phyloP scores from a whole-genome alignment of 208 protist genomes.

The Crithidia thermophila region DNA sequence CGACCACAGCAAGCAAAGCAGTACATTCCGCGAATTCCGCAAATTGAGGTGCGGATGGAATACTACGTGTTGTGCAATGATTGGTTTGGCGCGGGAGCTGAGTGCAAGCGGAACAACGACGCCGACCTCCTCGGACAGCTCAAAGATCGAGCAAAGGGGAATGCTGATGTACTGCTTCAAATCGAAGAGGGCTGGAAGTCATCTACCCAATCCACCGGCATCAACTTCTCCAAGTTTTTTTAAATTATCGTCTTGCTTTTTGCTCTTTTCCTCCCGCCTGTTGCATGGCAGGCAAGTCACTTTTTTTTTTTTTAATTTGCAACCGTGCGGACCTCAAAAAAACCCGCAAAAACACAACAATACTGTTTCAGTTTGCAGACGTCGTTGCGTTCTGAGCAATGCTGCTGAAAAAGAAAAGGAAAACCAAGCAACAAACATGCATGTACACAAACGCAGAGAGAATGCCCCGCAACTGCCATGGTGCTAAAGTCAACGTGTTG shows the following conservation, averaged over 20 bases:
- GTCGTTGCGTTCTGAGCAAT: no score
- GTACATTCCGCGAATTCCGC: constrained; percentile 66
- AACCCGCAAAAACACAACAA: no score
- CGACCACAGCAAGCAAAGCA: constrained; percentile 67
- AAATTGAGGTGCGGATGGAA: constrained; percentile 78
- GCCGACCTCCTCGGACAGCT: constrained; percentile 63
- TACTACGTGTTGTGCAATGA: constrained; percentile 83
- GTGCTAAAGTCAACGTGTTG: no score
- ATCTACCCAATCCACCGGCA: constrained; percentile 38
- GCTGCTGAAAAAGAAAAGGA: no score
- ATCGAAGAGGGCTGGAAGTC: constrained; percentile 82
- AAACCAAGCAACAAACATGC: no score
- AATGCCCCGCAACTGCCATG: no score
- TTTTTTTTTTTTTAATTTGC: no score
- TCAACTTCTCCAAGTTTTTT: constrained; percentile 55
- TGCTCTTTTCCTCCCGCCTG: not conserved
- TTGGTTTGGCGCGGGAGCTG: constrained; percentile 64
- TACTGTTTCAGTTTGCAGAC: no score
- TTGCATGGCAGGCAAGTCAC: not conserved
- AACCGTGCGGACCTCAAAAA: no score
- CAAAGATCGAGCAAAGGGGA: constrained; percentile 68
- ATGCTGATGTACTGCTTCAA: constrained; percentile 44
- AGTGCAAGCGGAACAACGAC: constrained; percentile 69
- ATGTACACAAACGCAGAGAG: no score
- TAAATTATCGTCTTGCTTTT: constrained; percentile 11